Base-by-base conservation (phyloP, 805 yeast genomes). In the Candida tammaniensis region DNA sequence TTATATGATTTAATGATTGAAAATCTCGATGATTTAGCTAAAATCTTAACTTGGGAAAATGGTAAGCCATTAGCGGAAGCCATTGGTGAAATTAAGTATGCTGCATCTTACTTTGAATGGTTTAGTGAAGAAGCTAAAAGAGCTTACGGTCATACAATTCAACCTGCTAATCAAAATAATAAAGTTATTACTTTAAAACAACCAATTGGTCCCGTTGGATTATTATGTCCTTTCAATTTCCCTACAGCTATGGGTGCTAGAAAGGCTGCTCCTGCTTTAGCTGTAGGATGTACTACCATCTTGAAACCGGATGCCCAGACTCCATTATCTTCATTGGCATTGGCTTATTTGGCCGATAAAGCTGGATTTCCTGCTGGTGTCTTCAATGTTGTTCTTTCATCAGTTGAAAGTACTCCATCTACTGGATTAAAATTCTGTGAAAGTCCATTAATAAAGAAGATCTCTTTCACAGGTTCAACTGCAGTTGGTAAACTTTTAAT, bases 401-500 rank as follows among this genome's bases (percentile, higher is more conserved):
- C 78, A 7, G 64, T 65, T 38, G 70, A 69, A 35, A 61, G 63
- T 33, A 75, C 81, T 5, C 78, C 80, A 19, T 69, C 61, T 33
- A 57, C 71, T 42, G 83, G 83, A 10, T 54, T 70, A 37, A 69
- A 60, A 45, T 54, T 78, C 38, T 75, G 82, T 49, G 75, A 72
- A 51, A 70, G 76, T 33, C 72, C 72, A 4, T 45, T 53, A n/a
- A 68, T 84, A 40, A 71, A 72, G 49, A 83, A 83, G 54, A 69
- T 83, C 31, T 79, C 88, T 4, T 83, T 83, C 61, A 84, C 93
- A 8, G 93, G 93, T 7, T 81, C 88, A 19, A 83, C 93, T 3
- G 70, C 69, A 7, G 82, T 83, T 7, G 93, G 93, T 22, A 80
- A 77, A 54, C 51, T 79, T 19, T 68, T 83, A 36, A 77, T 80